These are phyloP conservation scores for Tilletia caries DNA, from an alignment of 1,284 basidiomycete species.

Conservation along the genomic window DNA sequence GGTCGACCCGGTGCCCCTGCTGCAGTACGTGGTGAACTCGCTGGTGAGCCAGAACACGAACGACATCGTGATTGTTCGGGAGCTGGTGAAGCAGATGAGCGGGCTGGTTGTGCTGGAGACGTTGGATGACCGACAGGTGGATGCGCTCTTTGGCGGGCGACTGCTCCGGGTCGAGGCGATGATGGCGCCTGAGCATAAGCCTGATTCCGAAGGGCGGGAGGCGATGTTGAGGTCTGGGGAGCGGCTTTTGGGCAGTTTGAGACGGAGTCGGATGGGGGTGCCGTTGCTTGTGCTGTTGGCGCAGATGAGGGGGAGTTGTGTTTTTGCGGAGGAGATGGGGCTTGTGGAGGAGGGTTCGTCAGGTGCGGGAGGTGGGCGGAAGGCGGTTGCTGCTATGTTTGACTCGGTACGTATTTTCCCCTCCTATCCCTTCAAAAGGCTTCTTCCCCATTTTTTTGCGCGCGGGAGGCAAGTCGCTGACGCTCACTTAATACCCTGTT, in stretches of 20 bases:
- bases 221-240: conserved; percentile 35
- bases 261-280: conserved; percentile 35
- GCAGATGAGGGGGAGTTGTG: conserved; percentile 22
- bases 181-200: conserved; percentile 61
- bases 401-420: conserved; percentile 26
- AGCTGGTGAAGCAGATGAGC: conserved; percentile 91
- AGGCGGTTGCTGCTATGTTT: conserved; percentile 23
- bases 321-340: conserved; percentile 10
- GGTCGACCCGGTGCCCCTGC: conserved; percentile 75
- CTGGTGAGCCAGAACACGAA: conserved; percentile 67
- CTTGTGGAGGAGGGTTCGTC: conserved; percentile 23
- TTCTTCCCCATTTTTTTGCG: not conserved
- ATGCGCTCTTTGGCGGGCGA: conserved; percentile 84
- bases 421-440: no score
- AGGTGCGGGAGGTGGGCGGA: conserved; percentile 26
- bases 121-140: conserved; percentile 80
- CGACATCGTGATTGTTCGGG: conserved; percentile 84
- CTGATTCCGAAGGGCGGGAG: conserved; percentile 25
- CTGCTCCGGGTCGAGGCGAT: conserved; percentile 75
- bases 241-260: conserved; percentile 34
- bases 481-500: not conserved
- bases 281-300: conserved; percentile 49
- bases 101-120: conserved; percentile 68
- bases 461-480: not conserved
- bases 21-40: conserved; percentile 89